Evolutionary conservation across 2,329 filamentous ascomycete genomes (phyloP).

Genomic region (Verticillium nonalfalfae): DNA sequence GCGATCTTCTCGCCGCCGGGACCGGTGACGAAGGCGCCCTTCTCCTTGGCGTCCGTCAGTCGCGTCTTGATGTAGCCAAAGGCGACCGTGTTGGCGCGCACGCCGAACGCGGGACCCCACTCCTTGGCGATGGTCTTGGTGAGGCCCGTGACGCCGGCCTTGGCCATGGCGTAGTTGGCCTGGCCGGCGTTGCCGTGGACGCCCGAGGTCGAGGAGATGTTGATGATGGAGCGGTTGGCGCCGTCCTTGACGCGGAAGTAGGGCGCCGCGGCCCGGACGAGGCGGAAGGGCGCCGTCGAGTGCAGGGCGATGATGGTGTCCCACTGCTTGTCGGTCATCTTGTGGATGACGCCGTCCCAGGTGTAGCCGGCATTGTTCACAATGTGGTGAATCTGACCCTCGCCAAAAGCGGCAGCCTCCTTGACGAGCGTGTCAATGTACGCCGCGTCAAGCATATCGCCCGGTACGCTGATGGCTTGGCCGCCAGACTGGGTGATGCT

Average conservation of each 20-base stretch:
- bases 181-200: conserved; percentile 87
- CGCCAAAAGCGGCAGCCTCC: conserved; percentile 71
- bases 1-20: conserved; percentile 70
- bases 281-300: conserved; percentile 78
- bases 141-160: conserved; percentile 75
- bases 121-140: conserved; percentile 86
- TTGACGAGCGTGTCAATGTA: conserved; percentile 70
- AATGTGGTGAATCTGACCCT: conserved; percentile 84
- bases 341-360: conserved; percentile 90
- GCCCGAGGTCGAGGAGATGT: conserved; percentile 76
- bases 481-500: conserved; percentile 62
- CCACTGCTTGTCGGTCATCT: conserved; percentile 90
- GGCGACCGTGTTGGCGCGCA: conserved; percentile 75
- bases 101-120: conserved; percentile 80
- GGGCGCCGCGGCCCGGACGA: conserved; percentile 71
- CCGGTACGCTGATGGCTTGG: conserved; percentile 65
- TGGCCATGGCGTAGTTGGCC: conserved; percentile 80
- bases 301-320: conserved; percentile 81
- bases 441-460: conserved; percentile 66
- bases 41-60: conserved; percentile 78
- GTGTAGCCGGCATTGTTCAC: conserved; percentile 92
- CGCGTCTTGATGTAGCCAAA: conserved; percentile 79
- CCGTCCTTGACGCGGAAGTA: conserved; percentile 86
- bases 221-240: conserved; percentile 72
- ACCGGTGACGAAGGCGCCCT: conserved; percentile 70